Evolutionary conservation across 2,329 filamentous ascomycete species (phyloP).

Genomic region (Juglanconis sp.): DNA sequence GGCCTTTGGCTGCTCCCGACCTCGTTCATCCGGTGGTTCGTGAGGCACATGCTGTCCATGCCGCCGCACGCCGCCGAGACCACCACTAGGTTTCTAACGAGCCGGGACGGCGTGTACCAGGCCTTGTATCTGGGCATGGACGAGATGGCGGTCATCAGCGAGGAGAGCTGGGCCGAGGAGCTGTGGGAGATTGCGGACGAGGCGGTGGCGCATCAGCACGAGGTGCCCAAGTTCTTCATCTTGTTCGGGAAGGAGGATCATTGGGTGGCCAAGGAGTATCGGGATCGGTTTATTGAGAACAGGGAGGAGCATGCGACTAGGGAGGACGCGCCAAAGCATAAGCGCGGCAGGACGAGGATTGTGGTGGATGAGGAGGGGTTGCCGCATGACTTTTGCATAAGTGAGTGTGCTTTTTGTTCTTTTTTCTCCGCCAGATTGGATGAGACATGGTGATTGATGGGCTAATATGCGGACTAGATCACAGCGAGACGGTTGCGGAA

Average conservation of each 20-base stretch:
- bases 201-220: constrained; percentile 18
- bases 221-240: constrained; percentile 52
- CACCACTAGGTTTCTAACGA: constrained; percentile 53
- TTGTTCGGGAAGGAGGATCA: constrained; percentile 60
- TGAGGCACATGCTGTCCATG: constrained; percentile 44
- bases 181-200: constrained; percentile 50
- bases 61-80: constrained; percentile 45
- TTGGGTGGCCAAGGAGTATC: constrained; percentile 56
- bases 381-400: constrained; percentile 60
- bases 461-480: constrained; percentile 30
- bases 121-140: constrained; percentile 56
- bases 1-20: constrained; percentile 42
- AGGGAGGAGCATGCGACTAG: constrained; percentile 31
- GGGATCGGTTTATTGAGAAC: constrained; percentile 54
- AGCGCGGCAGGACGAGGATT: constrained; percentile 41
- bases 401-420: constrained; percentile 32
- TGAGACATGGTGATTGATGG: background rate
- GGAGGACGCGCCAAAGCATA: constrained; percentile 23
- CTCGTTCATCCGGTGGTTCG: constrained; percentile 38
- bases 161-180: constrained; percentile 58
- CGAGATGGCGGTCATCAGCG: constrained; percentile 57
- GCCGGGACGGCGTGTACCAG: constrained; percentile 57
- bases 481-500: constrained; percentile 47
- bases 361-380: constrained; percentile 54
- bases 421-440: background rate